Conservation (phyloP, 345 rosid genomes). For the sweet orange (Citrus sinensis) region DNA sequence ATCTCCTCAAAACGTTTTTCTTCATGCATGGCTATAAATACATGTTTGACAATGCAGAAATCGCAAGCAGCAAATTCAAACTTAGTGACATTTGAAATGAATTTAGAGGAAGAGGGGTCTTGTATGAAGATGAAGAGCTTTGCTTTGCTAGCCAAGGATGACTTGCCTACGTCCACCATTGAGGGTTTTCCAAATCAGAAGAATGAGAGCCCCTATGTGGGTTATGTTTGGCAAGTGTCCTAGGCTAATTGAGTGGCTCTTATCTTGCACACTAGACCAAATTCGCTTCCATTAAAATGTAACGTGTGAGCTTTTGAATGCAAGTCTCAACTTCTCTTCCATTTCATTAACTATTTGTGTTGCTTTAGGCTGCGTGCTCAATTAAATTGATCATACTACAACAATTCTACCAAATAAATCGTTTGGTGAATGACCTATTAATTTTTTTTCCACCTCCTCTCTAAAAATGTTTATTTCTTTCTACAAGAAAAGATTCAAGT, state of each 20-base stretch:
- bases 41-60: neutral
- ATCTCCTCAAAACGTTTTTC: neutral
- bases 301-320: neutral
- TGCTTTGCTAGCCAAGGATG: constrained; percentile 56
- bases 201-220: neutral
- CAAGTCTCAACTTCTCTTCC: neutral
- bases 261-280: constrained; percentile 30
- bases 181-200: neutral
- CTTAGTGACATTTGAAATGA: neutral
- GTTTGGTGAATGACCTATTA: too few species aligned
- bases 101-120: constrained; percentile 31
- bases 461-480: too few species aligned
- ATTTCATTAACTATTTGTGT: neutral
- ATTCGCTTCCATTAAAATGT: constrained; percentile 19
- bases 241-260: constrained; percentile 40
- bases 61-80: neutral
- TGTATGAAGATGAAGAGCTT: constrained; percentile 43
- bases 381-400: too few species aligned
- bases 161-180: constrained; percentile 41
- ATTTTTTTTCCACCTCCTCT: too few species aligned
- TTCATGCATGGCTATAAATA: constrained; percentile 27
- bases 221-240: constrained; percentile 27
- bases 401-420: too few species aligned
- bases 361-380: too few species aligned
- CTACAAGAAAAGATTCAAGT: too few species aligned